Base-by-base conservation (phyloP, 441 rosid species). In the Populus hybrid region DNA sequence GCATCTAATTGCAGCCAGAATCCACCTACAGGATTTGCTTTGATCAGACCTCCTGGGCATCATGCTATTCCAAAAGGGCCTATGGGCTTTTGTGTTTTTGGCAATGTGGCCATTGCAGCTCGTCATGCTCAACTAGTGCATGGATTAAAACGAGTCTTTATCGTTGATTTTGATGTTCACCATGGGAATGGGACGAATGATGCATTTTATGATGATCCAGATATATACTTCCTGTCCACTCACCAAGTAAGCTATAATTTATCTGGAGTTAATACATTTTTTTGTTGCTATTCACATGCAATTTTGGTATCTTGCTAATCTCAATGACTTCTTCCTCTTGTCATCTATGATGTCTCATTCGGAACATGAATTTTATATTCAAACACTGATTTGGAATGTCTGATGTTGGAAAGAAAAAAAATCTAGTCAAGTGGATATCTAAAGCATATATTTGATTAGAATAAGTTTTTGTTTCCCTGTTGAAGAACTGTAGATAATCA, bases 141-240 rank as follows among this genome's bases (percentile, higher is more conserved):
- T 83, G 92, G 95, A 75, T 84, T 95, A 77, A 89, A 86, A 82
- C 91, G 95, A 2, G 87, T 93, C 42, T 90, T 95, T 77, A 89
- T 95, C 73, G 89, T 93, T 82, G 99, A 95, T 89, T 95, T 95
- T 40, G 98, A 95, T 86, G 99, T 93, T 87, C 99, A 95, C 86
- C 98, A 95, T 72, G 99, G 99, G 74, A 95, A 95, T 85, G 99
- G 99, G 35, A 95, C 99, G 66, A 93, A 89, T 76, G 99, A 95
- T 83, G 93, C 93, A 21, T 95, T 95, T 87, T 83, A 89, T 16
- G 90, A 91, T 63, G 97, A 95, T 80, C 97, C 99, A 65, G 97
- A 95, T 85, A 85, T 93, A 78, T 93, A 92, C 87, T 95, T 95
- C 78, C 89, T 95, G 85, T 93, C 99, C 66, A 93, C 95, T 73